Evolutionary conservation across 495 filamentous ascomycete species (phyloP).

Genomic region (Alectoria sarmentosa): DNA sequence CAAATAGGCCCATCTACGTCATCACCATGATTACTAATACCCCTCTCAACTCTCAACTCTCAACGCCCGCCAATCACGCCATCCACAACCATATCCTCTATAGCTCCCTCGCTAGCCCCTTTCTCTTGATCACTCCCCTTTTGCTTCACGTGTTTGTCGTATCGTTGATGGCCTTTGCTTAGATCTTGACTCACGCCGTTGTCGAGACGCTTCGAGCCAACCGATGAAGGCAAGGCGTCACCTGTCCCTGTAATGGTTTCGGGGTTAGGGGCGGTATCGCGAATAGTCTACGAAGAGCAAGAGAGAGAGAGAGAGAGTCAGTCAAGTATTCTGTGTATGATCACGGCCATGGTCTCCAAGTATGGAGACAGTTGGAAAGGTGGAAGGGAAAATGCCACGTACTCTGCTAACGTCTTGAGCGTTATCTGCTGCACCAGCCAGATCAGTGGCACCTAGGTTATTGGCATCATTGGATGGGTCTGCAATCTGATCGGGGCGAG

Average conservation of each 20-base stretch:
- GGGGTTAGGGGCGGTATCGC: conserved; percentile 39
- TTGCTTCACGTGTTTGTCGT: conserved; percentile 38
- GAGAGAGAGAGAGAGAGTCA: not conserved
- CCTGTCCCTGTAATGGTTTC: conserved; percentile 49
- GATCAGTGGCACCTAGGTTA: conserved; percentile 28
- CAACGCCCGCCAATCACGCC: conserved; percentile 31
- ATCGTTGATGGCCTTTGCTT: conserved; percentile 34
- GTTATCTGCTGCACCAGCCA: conserved; percentile 46
- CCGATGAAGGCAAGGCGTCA: conserved; percentile 36
- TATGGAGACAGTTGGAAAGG: not conserved
- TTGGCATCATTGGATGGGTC: conserved; percentile 22
- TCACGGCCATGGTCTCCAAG: not conserved
- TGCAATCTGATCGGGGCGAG: conserved; percentile 44
- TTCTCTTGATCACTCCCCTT: conserved; percentile 38
- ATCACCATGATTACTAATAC: not conserved
- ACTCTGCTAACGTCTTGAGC: conserved; percentile 44
- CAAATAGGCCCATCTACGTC: not conserved
- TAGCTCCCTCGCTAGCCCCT: conserved; percentile 29
- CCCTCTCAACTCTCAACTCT: conserved; percentile 26
- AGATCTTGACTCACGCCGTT: conserved; percentile 27
- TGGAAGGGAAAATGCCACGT: not conserved
- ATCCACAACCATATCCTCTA: conserved; percentile 27
- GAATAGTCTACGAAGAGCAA: conserved; percentile 22
- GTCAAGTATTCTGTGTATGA: not conserved
- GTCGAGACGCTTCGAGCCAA: conserved; percentile 43